Evolutionary conservation across 805 yeast genomes (phyloP), one percentile per base, ranked within the genome.

Genomic region (Candida krabiensis): DNA sequence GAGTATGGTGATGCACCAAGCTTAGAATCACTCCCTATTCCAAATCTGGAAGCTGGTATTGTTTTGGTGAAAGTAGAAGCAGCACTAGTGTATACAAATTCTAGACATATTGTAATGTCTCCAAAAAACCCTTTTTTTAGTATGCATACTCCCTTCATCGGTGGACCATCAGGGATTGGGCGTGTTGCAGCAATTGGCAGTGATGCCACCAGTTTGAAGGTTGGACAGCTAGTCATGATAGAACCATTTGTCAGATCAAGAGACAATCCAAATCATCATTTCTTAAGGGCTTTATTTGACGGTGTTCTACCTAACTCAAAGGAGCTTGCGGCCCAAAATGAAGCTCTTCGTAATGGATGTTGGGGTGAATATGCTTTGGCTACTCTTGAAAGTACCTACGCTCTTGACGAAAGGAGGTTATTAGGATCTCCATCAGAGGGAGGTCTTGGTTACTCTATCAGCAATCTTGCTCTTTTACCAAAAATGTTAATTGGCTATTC

Each of bases 171-270:
- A 4, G 45, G 25, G 4, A 28, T 41, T 13, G 45, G 41, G 4
- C 21, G 41, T 11, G 29, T 41, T 13, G 22, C 21, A 8, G 17
- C 23, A 7, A 8, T 27, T 13, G 30, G 32, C 9, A 5, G 8
- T 12, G 35, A 26, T 9, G 24, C 30, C n/a, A 29, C 34, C 13
- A 22, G 23, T 12, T 28, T 29, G 4, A 11, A 28, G n/a, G 13
- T 12, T 7, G 45, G 38, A 6, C 35, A 41, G 17, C 29, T 41
- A 15, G 45, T 41, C 9, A 26, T 21, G 12, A n/a, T 41, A 16
- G 41, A 37, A 11, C 9, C 24, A 4, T 28, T 13, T 12, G 30
- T 33, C 14, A n/a, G 9, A 6, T 30, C 38, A 4, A 28, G 32
- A n/a, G 38, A 37, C 5, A 29, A 33, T 12, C 29, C 33, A 3